Conservation (phyloP, 2,329 filamentous ascomycete genomes). For the Epichloe baconii region DNA sequence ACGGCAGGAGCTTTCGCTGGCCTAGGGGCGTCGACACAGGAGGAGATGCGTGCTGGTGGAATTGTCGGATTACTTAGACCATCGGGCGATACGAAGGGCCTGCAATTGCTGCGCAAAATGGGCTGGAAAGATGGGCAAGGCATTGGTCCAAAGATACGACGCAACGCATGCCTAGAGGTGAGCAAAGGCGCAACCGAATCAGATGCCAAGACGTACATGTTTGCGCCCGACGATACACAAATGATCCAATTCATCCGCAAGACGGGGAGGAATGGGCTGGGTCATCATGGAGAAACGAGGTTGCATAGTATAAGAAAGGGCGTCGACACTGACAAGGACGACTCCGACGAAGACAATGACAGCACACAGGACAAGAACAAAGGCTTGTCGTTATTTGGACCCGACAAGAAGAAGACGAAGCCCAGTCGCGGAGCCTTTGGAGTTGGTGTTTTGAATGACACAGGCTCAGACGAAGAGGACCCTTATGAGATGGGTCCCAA, state of each 20-base stretch:
- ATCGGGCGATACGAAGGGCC: conserved; percentile 73
- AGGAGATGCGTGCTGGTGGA: conserved; percentile 33
- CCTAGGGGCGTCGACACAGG: conserved; percentile 53
- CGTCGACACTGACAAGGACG: conserved; percentile 31
- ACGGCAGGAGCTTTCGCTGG: conserved; percentile 63
- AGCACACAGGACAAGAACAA: background rate
- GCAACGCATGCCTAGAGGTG: conserved; percentile 53
- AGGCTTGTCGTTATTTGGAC: conserved; percentile 10
- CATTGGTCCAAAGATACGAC: conserved; percentile 72
- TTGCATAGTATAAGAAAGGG: conserved; percentile 26
- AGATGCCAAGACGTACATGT: conserved; percentile 48
- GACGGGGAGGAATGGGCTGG: conserved; percentile 57
- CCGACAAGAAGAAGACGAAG: conserved; percentile 37
- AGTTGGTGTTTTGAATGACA: conserved; percentile 81
- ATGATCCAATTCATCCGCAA: conserved; percentile 57
- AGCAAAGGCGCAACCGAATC: conserved; percentile 24
- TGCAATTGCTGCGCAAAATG: conserved; percentile 78
- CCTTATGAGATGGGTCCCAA: conserved; percentile 84
- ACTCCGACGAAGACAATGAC: conserved; percentile 24
- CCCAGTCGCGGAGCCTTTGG: conserved; percentile 57
- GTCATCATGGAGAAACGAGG: conserved; percentile 46
- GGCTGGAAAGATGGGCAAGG: conserved; percentile 93
- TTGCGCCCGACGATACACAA: conserved; percentile 68
- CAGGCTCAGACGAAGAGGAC: conserved; percentile 88
- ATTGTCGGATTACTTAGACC: conserved; percentile 61